phyloP scores from a whole-genome alignment of 148 eudicot genomes.

The Nepenthes gracilis region DNA sequence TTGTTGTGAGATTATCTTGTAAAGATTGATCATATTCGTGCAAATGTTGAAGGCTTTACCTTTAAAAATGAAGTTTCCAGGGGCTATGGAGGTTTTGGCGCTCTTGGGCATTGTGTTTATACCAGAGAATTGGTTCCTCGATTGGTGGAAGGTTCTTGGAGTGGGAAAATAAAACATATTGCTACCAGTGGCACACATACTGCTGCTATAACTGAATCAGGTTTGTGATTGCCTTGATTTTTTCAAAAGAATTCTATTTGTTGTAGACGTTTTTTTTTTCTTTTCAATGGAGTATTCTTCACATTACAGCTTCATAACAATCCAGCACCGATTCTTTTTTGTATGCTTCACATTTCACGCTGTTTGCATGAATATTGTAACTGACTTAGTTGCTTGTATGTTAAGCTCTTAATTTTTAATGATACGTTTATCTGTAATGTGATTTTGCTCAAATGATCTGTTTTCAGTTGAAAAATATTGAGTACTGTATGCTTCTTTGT shows the following conservation, averaged over 20 bases:
- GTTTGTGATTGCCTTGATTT: constrained; percentile 16
- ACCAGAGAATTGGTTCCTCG: constrained; percentile 76
- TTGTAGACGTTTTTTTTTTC: too few relatives aligned
- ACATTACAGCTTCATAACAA: too few relatives aligned
- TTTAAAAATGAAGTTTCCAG: constrained; percentile 67
- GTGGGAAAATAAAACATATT: constrained; percentile 48
- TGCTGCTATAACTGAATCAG: constrained; percentile 76
- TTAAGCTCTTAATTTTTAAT: too few relatives aligned
- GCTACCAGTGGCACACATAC: constrained; percentile 95
- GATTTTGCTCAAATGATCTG: too few relatives aligned
- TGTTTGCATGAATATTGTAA: neutral
- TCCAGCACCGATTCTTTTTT: neutral
- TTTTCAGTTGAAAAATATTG: too few relatives aligned
- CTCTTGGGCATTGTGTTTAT: constrained; percentile 89
- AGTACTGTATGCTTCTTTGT: too few relatives aligned
- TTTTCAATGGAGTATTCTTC: too few relatives aligned
- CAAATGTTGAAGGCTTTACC: constrained; percentile 23
- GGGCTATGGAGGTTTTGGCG: constrained; percentile 99
- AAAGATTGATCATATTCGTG: neutral
- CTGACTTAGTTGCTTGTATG: too few relatives aligned
- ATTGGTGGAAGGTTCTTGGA: constrained; percentile 81
- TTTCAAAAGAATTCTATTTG: neutral
- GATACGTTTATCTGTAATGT: too few relatives aligned
- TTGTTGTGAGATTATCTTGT: neutral
- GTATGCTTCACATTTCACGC: constrained; percentile 1